Evolutionary conservation across 2,329 filamentous ascomycete genomes (phyloP), one percentile per base, ranked within the genome.

Genomic region (Xylariaceae sp.): DNA sequence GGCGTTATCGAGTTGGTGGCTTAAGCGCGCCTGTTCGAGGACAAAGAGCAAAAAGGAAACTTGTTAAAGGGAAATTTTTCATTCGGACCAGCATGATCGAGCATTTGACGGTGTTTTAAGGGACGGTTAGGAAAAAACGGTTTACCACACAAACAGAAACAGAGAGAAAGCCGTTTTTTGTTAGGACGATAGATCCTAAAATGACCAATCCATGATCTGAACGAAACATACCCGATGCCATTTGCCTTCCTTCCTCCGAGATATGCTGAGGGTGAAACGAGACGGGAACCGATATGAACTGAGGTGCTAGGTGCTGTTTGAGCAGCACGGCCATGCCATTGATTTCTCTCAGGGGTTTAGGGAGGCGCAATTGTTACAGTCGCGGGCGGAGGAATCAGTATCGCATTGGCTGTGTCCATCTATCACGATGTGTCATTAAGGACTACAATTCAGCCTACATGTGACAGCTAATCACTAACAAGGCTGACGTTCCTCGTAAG

Each of bases 1-100:
- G 93, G 93, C 81, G 90, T 66, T 18, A 64, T 66, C 50, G 64
- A 67, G 61, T 53, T 66, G 53, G 64, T 64, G 45, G 59, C 65
- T 18, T 67, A 58, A 63, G 18, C 23, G 23, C 23, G 23, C 23
- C 23, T 30, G 23, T 13, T 49, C 48, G 56, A 42, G 42, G 23
- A 34, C 17, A 52, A 58, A 42, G 5, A 53, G 45, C 23, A 56
- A 59, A 10, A 52, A 39, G 17, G 17, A 18, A 18, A 18, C 17
- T 18, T 18, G 51, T 53, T 45, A 48, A 30, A 4, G 35, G 44
- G 42, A 48, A 50, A 42, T 13, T 42, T 30, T 30, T 30, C 23
- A 42, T 23, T 55, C 50, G 55, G 60, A 52, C 42, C 18, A 6
- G 51, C 52, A 37, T 55, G 8, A 61, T 55, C 37, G 53, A 58